Conservation (phyloP, 306 rosid genomes). For the Glycine soja region DNA sequence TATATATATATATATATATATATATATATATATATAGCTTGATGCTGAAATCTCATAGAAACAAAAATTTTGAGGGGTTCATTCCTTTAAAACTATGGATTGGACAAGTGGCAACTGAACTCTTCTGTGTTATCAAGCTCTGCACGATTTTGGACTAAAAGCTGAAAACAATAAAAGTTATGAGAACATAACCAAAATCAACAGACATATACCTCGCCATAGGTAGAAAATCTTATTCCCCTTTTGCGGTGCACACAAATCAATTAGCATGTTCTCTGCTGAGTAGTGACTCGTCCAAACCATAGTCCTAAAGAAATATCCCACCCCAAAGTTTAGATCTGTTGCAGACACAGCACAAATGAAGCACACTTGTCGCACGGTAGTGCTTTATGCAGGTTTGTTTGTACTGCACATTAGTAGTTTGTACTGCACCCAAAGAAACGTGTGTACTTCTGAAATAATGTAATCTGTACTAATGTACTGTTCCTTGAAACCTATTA, state of each 20-base stretch:
- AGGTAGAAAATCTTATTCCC: not conserved
- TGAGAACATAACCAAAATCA: not conserved
- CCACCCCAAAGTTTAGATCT: conserved; percentile 24
- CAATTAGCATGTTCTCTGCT: not conserved
- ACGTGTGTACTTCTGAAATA: not conserved
- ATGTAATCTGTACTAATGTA: not conserved
- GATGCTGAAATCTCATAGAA: not conserved
- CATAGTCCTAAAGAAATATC: conserved; percentile 48
- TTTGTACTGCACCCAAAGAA: not conserved
- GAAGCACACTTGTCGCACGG: not conserved
- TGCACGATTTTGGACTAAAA: conserved; percentile 14
- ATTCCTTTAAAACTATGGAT: conserved; percentile 47
- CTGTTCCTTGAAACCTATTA: not conserved
- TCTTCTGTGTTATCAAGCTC: not conserved
- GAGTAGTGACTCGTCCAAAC: conserved; percentile 44
- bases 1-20: not conserved
- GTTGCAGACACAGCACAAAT: not conserved
- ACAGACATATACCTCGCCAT: not conserved
- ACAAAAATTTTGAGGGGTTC: conserved; percentile 14
- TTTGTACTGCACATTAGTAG: not conserved
- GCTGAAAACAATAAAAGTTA: not conserved
- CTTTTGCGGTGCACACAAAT: not conserved
- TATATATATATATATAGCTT: not conserved
- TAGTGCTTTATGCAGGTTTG: not conserved
- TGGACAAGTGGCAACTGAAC: conserved; percentile 35